phyloP scores from a whole-genome alignment of 2,329 filamentous ascomycete species.

The Fusarium cicatricum region DNA sequence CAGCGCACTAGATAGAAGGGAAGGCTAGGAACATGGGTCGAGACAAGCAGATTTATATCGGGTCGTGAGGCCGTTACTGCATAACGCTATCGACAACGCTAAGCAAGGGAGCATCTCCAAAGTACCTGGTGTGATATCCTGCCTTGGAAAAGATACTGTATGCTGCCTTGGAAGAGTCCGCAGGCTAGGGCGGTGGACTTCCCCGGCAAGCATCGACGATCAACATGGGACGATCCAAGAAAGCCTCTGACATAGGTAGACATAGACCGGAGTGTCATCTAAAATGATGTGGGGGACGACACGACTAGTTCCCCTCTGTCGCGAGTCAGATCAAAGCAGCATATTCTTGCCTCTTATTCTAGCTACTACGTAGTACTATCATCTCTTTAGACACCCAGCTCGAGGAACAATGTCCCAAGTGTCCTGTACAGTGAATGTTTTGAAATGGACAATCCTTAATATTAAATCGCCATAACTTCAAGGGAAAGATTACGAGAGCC shows the following conservation, averaged over 20 bases:
- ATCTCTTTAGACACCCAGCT: neutral
- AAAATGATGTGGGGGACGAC: neutral
- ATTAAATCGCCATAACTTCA: neutral
- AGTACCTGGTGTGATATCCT: neutral
- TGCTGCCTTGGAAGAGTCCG: neutral
- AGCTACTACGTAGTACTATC: no score
- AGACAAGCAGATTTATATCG: neutral
- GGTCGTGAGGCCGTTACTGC: neutral
- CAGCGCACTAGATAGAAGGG: neutral
- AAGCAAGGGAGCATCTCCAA: neutral
- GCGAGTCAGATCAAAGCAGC: neutral
- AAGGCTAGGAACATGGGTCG: neutral
- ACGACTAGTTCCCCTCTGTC: neutral
- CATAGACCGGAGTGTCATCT: neutral
- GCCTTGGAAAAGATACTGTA: no score
- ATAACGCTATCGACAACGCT: neutral
- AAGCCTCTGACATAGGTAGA: neutral
- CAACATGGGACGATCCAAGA: neutral
- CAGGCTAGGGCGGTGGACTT: neutral
- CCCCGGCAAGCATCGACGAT: constrained; percentile 1
- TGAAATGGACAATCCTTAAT: neutral
- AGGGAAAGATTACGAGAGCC: neutral
- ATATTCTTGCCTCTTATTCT: neutral
- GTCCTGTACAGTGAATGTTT: neutral
- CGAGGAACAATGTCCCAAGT: neutral